These are phyloP conservation scores for Hygrophorus russula DNA, from an alignment of 768 basidiomycete genomes.

Conservation along the genomic window DNA sequence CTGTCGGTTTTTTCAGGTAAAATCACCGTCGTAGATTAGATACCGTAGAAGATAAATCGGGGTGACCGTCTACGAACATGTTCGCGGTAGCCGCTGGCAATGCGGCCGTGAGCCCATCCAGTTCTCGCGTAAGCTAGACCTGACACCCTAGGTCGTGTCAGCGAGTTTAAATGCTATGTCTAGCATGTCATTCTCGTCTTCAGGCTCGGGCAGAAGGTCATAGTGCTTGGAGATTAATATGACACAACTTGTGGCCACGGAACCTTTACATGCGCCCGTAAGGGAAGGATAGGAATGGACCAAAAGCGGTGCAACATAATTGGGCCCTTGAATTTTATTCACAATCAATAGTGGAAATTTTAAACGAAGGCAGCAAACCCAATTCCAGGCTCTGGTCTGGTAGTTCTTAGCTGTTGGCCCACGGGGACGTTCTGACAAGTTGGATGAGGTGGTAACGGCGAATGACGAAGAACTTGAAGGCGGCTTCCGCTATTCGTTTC, in stretches of 20 bases:
- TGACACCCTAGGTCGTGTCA: conserved; percentile 83
- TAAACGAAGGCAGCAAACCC: conserved; percentile 34
- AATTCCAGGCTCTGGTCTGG: conserved; percentile 37
- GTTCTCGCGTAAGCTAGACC: conserved; percentile 62
- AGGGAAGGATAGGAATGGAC: background rate
- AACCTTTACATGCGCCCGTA: conserved; percentile 86
- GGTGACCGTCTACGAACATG: conserved; percentile 87
- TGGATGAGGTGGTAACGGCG: too few relatives aligned
- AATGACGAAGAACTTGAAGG: too few relatives aligned
- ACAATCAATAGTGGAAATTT: conserved; percentile 18
- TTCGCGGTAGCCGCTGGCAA: conserved; percentile 90
- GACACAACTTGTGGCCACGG: conserved; percentile 93
- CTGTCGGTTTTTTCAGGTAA: background rate
- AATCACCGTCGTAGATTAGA: background rate
- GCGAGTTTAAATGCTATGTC: conserved; percentile 97
- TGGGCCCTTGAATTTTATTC: conserved; percentile 86
- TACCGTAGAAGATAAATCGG: background rate
- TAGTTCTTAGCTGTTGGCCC: background rate
- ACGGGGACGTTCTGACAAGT: too few relatives aligned
- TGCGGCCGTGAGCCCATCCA: conserved; percentile 79
- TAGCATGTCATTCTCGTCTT: conserved; percentile 97
- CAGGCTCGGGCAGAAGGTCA: conserved; percentile 82
- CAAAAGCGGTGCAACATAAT: conserved; percentile 36
- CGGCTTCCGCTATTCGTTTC: too few relatives aligned
- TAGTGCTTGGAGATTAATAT: conserved; percentile 76